Evolutionary conservation across 805 yeast species (phyloP), one percentile per base, ranked within the genome.

Genomic region (Yueomyces sinensis): DNA sequence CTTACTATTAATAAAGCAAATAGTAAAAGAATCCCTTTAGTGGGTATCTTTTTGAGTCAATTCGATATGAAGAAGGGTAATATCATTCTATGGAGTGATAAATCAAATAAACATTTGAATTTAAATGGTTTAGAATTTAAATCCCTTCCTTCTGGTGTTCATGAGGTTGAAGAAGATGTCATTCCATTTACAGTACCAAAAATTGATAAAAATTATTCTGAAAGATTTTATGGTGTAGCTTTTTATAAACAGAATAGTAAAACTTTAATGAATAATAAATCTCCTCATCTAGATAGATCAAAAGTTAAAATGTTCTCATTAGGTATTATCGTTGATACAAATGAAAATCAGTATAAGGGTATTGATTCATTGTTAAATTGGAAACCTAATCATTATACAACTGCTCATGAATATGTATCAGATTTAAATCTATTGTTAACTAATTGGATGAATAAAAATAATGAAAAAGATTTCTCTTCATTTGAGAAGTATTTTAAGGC

Each of bases 111-210:
- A 17, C 23, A 38, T 9, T 43, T 70, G 18, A 23, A 41, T 22
- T 45, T 72, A 18, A 52, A 61, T 22, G 66, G 68, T 11, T 47
- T 77, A 3, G 86, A 78, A 52, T 77, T 66, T 54, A 70, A 73
- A 42, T 61, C 76, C n/a, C 54, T 78, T 30, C 86, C 86, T 0
- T 74, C 82, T 0, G 84, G 87, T 1, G 58, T 76, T 2, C 86
- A 78, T 46, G 63, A 69, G 13, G 37, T 41, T 4, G 60, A 62
- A 3, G 50, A 52, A 13, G 86, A 78, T 46, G 67, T 70, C 2
- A 61, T 77, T 1, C 68, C 70, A 34, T 76, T 77, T 52, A 66
- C 63, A 3, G 51, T 61, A 5, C 57, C 62, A 7, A 55, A 50
- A 27, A 36, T 40, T 5, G 37, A 46, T 5, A 40, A 31, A 2